Conservation (phyloP, 2,329 filamentous ascomycete genomes). For the Fusarium sp. region DNA sequence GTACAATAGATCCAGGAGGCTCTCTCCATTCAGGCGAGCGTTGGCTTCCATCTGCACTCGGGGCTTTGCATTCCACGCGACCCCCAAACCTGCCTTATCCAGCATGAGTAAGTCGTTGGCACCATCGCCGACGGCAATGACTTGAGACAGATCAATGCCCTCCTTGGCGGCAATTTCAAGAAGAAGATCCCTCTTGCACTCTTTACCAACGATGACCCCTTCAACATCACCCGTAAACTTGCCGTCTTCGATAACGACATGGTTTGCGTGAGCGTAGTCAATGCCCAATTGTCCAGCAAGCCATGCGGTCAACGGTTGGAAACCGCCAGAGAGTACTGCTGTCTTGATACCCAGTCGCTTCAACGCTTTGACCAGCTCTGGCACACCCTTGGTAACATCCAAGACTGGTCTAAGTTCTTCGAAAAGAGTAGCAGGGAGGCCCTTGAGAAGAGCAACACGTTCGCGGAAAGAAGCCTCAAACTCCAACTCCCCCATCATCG, state of each 20-base stretch:
- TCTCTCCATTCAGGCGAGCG: slow-evolving; percentile 77
- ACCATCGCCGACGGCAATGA: slow-evolving; percentile 82
- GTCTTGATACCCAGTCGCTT: slow-evolving; percentile 86
- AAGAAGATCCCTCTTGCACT: slow-evolving; percentile 79
- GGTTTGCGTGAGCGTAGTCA: slow-evolving; percentile 90
- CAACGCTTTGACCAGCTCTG: slow-evolving; percentile 77
- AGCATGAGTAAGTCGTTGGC: slow-evolving; percentile 89
- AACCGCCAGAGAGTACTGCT: slow-evolving; percentile 92
- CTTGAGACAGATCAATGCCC: slow-evolving; percentile 72
- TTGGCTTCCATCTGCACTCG: slow-evolving; percentile 82
- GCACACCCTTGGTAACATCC: slow-evolving; percentile 84
- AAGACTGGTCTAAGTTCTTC: slow-evolving; percentile 80
- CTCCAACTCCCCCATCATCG: slow-evolving; percentile 96
- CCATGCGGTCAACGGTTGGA: slow-evolving; percentile 89
- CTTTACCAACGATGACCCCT: slow-evolving; percentile 79
- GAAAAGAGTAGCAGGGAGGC: slow-evolving; percentile 82
- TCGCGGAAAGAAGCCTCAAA: slow-evolving; percentile 87
- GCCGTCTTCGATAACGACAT: slow-evolving; percentile 73
- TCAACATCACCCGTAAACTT: slow-evolving; percentile 78
- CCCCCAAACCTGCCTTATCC: slow-evolving; percentile 77
- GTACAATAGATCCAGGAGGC: slow-evolving; percentile 77
- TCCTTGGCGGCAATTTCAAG: slow-evolving; percentile 77
- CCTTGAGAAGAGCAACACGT: slow-evolving; percentile 83
- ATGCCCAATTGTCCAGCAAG: slow-evolving; percentile 83
- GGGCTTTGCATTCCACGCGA: slow-evolving; percentile 88